Evolutionary conservation across 148 eudicot genomes (phyloP).

Genomic region (Heliamphora exappendiculata): DNA sequence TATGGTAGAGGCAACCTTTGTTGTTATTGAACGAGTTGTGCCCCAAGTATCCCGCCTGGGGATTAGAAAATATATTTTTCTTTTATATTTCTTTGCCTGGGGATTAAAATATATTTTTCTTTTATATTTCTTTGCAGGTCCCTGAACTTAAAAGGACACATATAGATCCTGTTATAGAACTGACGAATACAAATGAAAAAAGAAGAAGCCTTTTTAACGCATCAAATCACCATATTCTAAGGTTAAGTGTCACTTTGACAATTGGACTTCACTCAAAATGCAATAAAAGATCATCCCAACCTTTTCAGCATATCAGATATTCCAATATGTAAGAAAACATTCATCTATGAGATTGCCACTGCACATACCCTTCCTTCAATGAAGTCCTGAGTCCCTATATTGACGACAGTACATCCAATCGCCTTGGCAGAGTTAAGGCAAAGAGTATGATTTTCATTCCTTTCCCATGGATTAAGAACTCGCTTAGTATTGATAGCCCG

Average conservation of each 20-base stretch:
- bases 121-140: neutral
- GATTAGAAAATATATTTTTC: neutral
- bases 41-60: neutral
- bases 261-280: neutral
- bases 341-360: neutral
- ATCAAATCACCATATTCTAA: neutral
- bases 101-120: neutral
- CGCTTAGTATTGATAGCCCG: constrained; percentile 89
- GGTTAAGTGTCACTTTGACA: neutral
- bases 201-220: constrained; percentile 1
- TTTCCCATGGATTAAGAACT: constrained; percentile 94
- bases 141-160: neutral
- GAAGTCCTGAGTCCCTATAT: constrained; percentile 91
- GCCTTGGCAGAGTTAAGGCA: constrained; percentile 98
- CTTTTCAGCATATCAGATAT: neutral
- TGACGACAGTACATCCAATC: constrained; percentile 95
- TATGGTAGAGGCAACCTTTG: neutral
- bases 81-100: neutral
- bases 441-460: constrained; percentile 93
- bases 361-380: constrained; percentile 97
- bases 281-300: neutral
- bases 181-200: neutral
- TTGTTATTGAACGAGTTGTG: neutral
- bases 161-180: neutral
- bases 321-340: constrained; percentile 1